phyloP scores from a whole-genome alignment of 2,329 filamentous ascomycete species.

The Cordyceps tenuipes region DNA sequence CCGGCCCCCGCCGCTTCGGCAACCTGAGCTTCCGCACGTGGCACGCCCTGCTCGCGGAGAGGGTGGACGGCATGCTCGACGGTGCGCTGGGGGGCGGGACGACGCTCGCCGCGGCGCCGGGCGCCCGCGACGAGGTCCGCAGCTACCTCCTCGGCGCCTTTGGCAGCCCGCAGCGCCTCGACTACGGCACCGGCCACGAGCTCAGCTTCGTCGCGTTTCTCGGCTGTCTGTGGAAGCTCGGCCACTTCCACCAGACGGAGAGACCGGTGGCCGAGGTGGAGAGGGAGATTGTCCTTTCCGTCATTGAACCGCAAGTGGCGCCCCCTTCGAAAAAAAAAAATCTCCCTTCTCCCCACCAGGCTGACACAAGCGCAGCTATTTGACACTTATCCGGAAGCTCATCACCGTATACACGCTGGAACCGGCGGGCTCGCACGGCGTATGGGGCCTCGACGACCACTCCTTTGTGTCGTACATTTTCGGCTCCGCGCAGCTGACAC shows the following conservation, averaged over 20 bases:
- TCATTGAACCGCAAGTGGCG: constrained; percentile 70
- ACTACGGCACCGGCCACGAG: constrained; percentile 96
- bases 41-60: constrained; percentile 60
- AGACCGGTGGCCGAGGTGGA: constrained; percentile 50
- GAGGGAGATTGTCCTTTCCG: constrained; percentile 68
- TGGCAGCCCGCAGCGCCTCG: constrained; percentile 79
- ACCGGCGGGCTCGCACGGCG: constrained; percentile 90
- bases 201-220: constrained; percentile 90
- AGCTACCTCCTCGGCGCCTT: constrained; percentile 79
- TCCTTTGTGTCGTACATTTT: constrained; percentile 92
- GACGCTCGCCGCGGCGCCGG: constrained; percentile 23
- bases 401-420: constrained; percentile 90
- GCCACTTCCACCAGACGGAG: constrained; percentile 59
- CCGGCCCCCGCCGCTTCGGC: constrained; percentile 81
- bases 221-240: constrained; percentile 83
- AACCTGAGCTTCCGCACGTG: constrained; percentile 86
- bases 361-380: constrained; percentile 47
- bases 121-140: constrained; percentile 58
- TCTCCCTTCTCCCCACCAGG: not conserved
- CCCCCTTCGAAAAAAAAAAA: no score
- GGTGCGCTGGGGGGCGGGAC: constrained; percentile 23
- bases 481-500: constrained; percentile 81
- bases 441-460: constrained; percentile 98
- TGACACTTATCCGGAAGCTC: constrained; percentile 70
- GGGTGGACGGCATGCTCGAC: constrained; percentile 33